phyloP scores from a whole-genome alignment of 768 basidiomycete genomes.

The Tulasnella sp. region DNA sequence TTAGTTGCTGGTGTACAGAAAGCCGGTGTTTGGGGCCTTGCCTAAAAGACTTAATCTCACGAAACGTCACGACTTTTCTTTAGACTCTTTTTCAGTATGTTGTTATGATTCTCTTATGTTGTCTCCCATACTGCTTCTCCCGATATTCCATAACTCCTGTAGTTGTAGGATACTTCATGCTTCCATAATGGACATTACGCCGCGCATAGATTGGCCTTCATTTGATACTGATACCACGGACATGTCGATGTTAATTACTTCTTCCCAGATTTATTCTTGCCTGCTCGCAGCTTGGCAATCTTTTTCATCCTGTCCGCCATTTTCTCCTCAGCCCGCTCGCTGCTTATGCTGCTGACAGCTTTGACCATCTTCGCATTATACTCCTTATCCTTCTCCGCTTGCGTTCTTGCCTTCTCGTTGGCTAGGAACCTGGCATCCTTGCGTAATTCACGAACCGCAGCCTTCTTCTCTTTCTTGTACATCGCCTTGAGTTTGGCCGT shows the following conservation, averaged over 20 bases:
- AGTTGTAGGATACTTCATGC: not conserved
- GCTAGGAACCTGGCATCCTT: slow-evolving; percentile 95
- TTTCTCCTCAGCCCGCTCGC: slow-evolving; percentile 94
- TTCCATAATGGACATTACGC: not conserved
- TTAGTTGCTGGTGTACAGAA: slow-evolving; percentile 82
- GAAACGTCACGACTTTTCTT: not conserved
- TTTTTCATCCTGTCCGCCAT: slow-evolving; percentile 78
- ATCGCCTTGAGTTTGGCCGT: slow-evolving; percentile 78
- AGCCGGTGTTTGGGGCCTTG: slow-evolving; percentile 81
- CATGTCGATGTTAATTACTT: not conserved
- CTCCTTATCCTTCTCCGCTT: slow-evolving; percentile 73
- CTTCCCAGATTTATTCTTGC: slow-evolving; percentile 46
- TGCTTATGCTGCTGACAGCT: slow-evolving; percentile 55
- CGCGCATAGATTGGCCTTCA: not conserved
- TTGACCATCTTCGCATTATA: slow-evolving; percentile 83
- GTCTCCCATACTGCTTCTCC: not conserved
- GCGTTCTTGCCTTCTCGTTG: slow-evolving; percentile 75
- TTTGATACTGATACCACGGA: not conserved
- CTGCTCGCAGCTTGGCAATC: slow-evolving; percentile 70
- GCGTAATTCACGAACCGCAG: slow-evolving; percentile 91
- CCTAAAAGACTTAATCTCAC: not conserved
- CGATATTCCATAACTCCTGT: not conserved
- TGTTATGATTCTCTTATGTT: not conserved
- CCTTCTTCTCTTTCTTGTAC: slow-evolving; percentile 94
- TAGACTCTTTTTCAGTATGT: not conserved